Percentiles rank a stretch among this genome's conserved stretches.
Conservation (phyloP, 176 grass and related monocot species). For the Aegilops speltoides region DNA sequence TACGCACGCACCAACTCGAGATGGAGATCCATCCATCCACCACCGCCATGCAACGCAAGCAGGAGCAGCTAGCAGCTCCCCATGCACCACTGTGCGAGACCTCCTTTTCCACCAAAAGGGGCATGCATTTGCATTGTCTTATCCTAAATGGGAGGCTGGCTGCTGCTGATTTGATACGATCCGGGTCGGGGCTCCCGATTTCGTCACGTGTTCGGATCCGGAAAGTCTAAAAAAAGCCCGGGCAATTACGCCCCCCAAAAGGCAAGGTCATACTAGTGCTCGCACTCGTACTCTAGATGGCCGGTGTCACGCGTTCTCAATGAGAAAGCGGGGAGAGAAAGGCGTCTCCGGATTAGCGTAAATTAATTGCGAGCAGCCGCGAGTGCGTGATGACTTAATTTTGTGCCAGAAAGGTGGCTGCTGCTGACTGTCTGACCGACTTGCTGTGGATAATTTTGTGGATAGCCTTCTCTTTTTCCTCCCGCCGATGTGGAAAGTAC, state of each 20-base stretch:
- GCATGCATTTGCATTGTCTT: conserved; percentile 3
- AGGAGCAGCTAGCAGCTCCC: no score
- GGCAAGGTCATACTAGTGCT: neutral
- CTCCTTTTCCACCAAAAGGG: conserved; percentile 33
- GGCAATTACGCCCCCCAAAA: neutral
- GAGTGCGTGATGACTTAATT: conserved; percentile 1
- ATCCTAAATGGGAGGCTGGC: conserved; percentile 3
- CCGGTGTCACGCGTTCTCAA: neutral
- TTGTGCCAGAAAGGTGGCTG: neutral
- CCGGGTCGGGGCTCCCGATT: neutral
- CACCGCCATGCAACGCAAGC: neutral
- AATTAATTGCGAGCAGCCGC: conserved; percentile 8
- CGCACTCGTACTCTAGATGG: neutral
- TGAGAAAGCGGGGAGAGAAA: neutral
- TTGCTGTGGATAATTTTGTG: conserved; percentile 32
- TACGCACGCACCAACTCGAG: neutral
- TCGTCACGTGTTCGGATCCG: conserved; percentile 2
- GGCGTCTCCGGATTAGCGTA: neutral
- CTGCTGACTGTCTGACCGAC: neutral
- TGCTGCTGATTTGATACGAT: neutral
- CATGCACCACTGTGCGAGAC: neutral
- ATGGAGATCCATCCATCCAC: no score
- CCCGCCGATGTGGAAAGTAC: conserved; percentile 30
- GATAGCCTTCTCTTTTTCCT: conserved; percentile 14
- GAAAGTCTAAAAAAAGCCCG: neutral